Conservation (phyloP, 148 eudicot species). For the Rhododendron vialii region DNA sequence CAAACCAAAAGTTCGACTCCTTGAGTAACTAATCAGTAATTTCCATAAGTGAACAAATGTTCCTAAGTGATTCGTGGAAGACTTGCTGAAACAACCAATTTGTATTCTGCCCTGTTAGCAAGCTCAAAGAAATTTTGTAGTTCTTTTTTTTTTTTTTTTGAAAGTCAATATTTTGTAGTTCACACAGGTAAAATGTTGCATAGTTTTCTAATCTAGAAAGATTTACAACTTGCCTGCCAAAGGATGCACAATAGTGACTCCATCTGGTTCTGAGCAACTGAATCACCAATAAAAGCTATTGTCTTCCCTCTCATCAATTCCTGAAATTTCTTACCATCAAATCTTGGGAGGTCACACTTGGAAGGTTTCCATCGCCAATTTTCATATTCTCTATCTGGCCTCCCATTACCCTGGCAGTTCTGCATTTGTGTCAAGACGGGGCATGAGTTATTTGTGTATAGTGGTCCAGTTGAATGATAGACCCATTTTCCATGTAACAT, state of each 20-base stretch:
- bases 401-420: constrained; percentile 96
- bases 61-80: background rate
- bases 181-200: background rate
- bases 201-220: background rate
- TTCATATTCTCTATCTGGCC: constrained; percentile 94
- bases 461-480: constrained; percentile 61
- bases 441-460: constrained; percentile 76
- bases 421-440: constrained; percentile 85
- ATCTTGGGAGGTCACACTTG: constrained; percentile 76
- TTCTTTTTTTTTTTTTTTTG: too few species aligned
- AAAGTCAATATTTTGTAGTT: background rate
- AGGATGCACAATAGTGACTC: constrained; percentile 74
- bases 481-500: constrained; percentile 87
- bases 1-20: too few species aligned
- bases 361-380: constrained; percentile 90
- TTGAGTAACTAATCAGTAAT: too few species aligned
- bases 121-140: background rate
- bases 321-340: constrained; percentile 59
- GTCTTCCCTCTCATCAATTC: constrained; percentile 87
- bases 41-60: too few species aligned
- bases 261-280: constrained; percentile 81
- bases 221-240: constrained; percentile 66
- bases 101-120: background rate
- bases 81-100: background rate
- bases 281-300: constrained; percentile 76